Evolutionary conservation across 2,329 filamentous ascomycete species (phyloP).

Genomic region (Botrytis cinerea): DNA sequence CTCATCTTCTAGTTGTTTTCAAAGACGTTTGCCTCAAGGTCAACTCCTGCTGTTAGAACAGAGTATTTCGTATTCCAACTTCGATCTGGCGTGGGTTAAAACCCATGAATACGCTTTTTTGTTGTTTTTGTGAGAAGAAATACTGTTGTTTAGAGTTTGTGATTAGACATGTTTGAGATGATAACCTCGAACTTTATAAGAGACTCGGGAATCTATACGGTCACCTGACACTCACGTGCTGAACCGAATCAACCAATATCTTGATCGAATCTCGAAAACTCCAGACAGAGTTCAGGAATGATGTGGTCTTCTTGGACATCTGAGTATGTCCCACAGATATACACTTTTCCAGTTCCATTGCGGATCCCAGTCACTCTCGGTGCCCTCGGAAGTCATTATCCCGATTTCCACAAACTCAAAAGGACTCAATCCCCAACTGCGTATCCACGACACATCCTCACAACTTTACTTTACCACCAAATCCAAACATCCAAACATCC

Average conservation of each 20-base stretch:
- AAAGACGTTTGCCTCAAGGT: neutral
- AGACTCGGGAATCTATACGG: neutral
- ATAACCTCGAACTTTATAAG: neutral
- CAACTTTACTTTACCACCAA: neutral
- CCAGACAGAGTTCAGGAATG: neutral
- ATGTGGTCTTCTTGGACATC: neutral
- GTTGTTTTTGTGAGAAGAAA: neutral
- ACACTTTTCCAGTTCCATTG: neutral
- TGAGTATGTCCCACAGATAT: neutral
- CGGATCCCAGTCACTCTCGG: neutral
- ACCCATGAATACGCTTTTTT: neutral
- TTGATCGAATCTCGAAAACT: neutral
- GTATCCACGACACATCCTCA: neutral
- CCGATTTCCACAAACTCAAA: conserved; percentile 2
- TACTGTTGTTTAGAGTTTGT: neutral
- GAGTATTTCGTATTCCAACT: neutral
- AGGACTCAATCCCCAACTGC: neutral
- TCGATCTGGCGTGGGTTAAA: neutral
- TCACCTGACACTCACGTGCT: neutral
- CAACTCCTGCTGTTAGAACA: neutral
- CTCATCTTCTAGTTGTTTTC: neutral
- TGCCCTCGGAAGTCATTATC: neutral
- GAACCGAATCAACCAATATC: fast-evolving
- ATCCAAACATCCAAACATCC: neutral
- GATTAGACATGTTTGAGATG: neutral